phyloP scores from a whole-genome alignment of 1,284 basidiomycete genomes.

The Cutaneotrichosporon daszewskae region DNA sequence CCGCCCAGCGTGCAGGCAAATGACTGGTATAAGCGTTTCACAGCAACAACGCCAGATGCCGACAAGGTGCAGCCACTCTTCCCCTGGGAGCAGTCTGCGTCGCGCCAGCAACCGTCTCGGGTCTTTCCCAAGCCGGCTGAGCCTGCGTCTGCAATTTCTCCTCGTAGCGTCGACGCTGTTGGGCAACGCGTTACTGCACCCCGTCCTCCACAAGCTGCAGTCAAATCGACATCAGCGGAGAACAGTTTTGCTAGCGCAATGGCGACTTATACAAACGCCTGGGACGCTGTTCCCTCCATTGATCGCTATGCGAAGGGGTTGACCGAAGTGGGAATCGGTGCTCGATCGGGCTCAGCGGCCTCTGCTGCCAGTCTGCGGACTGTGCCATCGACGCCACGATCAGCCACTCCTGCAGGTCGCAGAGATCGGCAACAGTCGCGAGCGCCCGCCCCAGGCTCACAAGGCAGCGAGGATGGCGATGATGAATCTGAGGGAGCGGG shows the following conservation, averaged over 20 bases:
- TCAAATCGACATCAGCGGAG: slow-evolving; percentile 3
- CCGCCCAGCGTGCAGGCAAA: slow-evolving; percentile 40
- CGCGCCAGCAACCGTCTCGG: slow-evolving; percentile 58
- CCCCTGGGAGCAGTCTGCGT: slow-evolving; percentile 77
- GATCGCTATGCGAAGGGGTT: slow-evolving; percentile 65
- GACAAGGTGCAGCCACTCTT: slow-evolving; percentile 74
- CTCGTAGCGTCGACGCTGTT: no score
- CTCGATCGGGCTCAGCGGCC: background rate
- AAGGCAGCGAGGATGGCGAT: slow-evolving; percentile 31
- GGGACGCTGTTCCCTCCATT: slow-evolving; percentile 74
- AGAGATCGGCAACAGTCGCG: background rate
- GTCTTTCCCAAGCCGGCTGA: slow-evolving; percentile 61
- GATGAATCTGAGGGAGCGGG: slow-evolving; percentile 31
- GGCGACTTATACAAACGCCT: slow-evolving; percentile 67
- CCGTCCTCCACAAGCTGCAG: background rate
- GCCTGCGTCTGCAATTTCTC: background rate
- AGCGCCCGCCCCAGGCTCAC: slow-evolving; percentile 13
- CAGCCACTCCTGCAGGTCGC: no score
- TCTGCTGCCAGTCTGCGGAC: slow-evolving; percentile 13
- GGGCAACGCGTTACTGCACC: no score
- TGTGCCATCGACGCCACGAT: slow-evolving; percentile 25
- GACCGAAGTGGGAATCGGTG: slow-evolving; percentile 34
- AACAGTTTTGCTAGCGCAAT: no score
- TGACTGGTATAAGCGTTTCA: slow-evolving; percentile 50
- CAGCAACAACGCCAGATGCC: slow-evolving; percentile 58